Evolutionary conservation across 371 early-diverging fungal species (phyloP), one percentile per base, ranked within the genome.

Genomic region (Blakeslea trispora): DNA sequence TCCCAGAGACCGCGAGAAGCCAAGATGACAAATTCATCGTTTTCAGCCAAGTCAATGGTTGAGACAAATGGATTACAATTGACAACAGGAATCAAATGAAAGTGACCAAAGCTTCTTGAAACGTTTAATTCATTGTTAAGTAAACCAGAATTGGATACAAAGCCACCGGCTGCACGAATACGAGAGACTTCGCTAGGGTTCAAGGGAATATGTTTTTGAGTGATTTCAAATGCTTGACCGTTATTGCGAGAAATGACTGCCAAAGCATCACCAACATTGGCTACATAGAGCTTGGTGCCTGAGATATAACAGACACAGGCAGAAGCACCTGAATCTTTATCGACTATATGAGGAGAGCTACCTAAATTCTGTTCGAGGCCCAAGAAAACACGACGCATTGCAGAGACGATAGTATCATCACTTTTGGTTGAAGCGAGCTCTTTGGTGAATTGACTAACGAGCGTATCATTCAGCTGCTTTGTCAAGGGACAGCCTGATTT

Each of bases 21-120:
- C 79, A 96, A 79, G 46, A 95, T 92, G 5, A 95, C 70, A 69
- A 95, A 93, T 68, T 96, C 97, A 55, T 95, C 97, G 51, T 88
- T 85, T 63, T 89, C 90, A 0, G 85, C 81, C 53, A 96, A 66
- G 23, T 87, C 81, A 13, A 91, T 81, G 11, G 78, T 80, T 14
- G 82, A 80, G 40, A 94, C 87, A 32, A 75, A 89, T 2, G 96
- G 95, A 44, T 93, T 91, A 8, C 93, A 85, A 57, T 91, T 94
- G 19, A 95, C 86, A n/a, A 86, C 77, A 3, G 94, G 94, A 4
- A 91, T 81, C 41, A 91, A 66, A 50, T 88, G 85, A 60, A 88
- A 93, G 67, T 91, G 88, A 1, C 97, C 97, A 77, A 96, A 94
- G 5, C 88, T 85, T 24, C 94, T 77, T 0, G 92, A 91, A 0